Evolutionary conservation across 2,329 filamentous ascomycete genomes (phyloP).

Genomic region (Geosmithia morbida): DNA sequence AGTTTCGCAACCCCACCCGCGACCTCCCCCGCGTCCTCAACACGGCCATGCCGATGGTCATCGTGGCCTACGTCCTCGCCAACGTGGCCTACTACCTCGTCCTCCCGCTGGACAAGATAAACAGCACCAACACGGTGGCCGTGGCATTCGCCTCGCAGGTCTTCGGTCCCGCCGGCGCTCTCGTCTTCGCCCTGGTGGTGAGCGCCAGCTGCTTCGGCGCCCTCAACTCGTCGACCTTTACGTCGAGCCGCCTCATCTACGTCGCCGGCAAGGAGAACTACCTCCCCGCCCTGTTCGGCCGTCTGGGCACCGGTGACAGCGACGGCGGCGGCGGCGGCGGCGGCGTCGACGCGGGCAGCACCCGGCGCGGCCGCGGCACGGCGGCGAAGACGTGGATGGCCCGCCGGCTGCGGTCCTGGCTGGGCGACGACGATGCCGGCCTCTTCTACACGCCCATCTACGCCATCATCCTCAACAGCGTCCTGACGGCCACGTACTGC

Average conservation of each 20-base stretch:
- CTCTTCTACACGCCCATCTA: conserved; percentile 92
- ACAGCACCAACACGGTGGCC: conserved; percentile 85
- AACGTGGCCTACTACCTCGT: conserved; percentile 94
- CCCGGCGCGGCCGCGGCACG: conserved; percentile 15
- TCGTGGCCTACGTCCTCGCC: conserved; percentile 76
- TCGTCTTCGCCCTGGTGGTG: conserved; percentile 79
- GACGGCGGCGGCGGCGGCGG: conserved; percentile 9
- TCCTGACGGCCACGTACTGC: conserved; percentile 64
- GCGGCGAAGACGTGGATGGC: conserved; percentile 38
- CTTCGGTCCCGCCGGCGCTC: conserved; percentile 68
- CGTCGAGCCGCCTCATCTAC: conserved; percentile 81
- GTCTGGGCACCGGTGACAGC: conserved; percentile 50
- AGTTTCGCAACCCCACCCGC: conserved; percentile 81
- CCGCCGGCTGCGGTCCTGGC: conserved; percentile 42
- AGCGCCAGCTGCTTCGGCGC: conserved; percentile 87
- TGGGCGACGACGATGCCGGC: conserved; percentile 64
- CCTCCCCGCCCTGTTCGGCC: conserved; percentile 69
- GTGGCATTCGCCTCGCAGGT: conserved; percentile 86
- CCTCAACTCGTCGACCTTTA: conserved; percentile 89
- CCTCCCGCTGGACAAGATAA: conserved; percentile 65
- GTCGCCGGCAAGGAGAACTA: conserved; percentile 92
- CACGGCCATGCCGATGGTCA: conserved; percentile 90
- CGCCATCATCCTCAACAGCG: conserved; percentile 70
- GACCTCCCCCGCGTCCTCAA: conserved; percentile 93
- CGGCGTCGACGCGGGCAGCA: conserved; percentile 24